Percentiles rank a stretch among this genome's conserved stretches.
These are phyloP conservation scores for Mitragyna speciosa DNA, from an alignment of 257 asterid species.

Conservation along the genomic window DNA sequence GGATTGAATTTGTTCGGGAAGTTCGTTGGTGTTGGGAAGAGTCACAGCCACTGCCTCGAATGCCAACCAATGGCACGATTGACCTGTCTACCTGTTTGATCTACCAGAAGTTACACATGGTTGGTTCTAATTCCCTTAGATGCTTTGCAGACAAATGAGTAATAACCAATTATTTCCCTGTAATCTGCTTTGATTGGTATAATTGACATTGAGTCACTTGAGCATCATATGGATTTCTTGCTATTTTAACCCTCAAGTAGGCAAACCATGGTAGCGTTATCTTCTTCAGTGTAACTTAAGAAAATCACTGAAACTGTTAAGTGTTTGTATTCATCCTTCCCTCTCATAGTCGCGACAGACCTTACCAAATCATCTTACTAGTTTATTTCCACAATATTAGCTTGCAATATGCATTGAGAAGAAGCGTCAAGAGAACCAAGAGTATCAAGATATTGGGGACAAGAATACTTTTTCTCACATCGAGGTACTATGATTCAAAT, in stretches of 20 bases:
- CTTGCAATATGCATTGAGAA: slow-evolving; percentile 75
- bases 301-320: neutral
- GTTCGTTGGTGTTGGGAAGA: slow-evolving; percentile 98
- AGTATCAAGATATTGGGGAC: slow-evolving; percentile 32
- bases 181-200: neutral
- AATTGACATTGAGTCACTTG: neutral
- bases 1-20: slow-evolving; percentile 94
- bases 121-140: slow-evolving; percentile 25
- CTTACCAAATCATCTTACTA: slow-evolving; percentile 18
- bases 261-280: neutral
- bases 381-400: slow-evolving; percentile 40
- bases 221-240: neutral
- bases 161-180: neutral
- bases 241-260: slow-evolving; percentile 2
- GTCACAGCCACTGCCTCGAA: slow-evolving; percentile 80
- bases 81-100: slow-evolving; percentile 81
- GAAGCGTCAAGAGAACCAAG: slow-evolving; percentile 48
- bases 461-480: slow-evolving; percentile 33
- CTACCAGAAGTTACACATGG: slow-evolving; percentile 91
- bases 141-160: neutral
- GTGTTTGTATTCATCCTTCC: neutral
- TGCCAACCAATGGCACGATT: slow-evolving; percentile 60
- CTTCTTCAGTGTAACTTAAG: neutral
- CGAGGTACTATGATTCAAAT: slow-evolving; percentile 29
- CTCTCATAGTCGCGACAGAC: neutral